phyloP scores from a whole-genome alignment of 805 yeast species.

The Kodamaea sagamina region DNA sequence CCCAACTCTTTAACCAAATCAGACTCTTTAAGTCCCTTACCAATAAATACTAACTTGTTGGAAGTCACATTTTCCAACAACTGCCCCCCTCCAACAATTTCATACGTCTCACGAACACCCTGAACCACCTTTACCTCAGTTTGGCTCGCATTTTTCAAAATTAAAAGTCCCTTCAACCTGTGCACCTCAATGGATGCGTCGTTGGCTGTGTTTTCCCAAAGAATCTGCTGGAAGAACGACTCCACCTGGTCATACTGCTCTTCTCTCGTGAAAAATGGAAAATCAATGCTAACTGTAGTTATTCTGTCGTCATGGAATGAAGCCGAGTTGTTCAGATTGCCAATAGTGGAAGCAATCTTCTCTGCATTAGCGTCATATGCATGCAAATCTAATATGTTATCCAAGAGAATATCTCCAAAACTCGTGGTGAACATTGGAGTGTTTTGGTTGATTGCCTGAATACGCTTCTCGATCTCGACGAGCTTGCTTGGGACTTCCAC shows the following conservation, averaged over 20 bases:
- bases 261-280: constrained; percentile 42
- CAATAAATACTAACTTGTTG: constrained; percentile 74
- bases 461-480: constrained; percentile 35
- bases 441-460: constrained; percentile 60
- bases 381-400: constrained; percentile 70
- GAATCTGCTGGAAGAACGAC: constrained; percentile 61
- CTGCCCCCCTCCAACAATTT: constrained; percentile 53
- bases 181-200: constrained; percentile 65
- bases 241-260: constrained; percentile 53
- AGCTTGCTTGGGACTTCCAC: constrained; percentile 28
- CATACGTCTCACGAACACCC: constrained; percentile 93
- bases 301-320: constrained; percentile 43
- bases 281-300: constrained; percentile 39
- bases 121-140: constrained; percentile 64
- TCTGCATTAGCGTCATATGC: constrained; percentile 58
- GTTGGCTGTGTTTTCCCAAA: constrained; percentile 67
- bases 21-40: constrained; percentile 54
- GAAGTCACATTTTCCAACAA: constrained; percentile 37
- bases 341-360: constrained; percentile 16
- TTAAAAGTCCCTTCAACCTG: constrained; percentile 75
- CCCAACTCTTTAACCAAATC: constrained; percentile 37
- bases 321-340: constrained; percentile 11
- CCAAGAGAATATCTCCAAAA: constrained; percentile 74
- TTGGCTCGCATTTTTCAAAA: constrained; percentile 32
- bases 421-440: constrained; percentile 69